These are phyloP conservation scores for Angomonas desouzai DNA, from an alignment of 208 protist genomes.

Conservation along the genomic window DNA sequence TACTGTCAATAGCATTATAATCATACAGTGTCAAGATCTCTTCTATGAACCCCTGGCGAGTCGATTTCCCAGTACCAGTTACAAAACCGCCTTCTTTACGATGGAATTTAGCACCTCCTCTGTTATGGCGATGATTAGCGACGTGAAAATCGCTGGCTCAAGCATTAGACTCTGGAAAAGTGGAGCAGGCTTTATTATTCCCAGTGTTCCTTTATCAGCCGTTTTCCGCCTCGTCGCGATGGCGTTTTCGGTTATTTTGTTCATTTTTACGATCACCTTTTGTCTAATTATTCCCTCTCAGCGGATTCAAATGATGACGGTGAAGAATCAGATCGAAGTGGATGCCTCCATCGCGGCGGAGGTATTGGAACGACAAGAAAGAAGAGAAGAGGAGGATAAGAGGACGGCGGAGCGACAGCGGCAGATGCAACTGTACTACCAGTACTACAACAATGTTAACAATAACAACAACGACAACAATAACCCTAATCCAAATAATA, in stretches of 20 bases:
- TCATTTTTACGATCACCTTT: background rate
- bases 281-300: slow-evolving; percentile 7
- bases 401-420: background rate
- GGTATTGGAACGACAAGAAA: background rate
- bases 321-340: background rate
- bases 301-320: slow-evolving; percentile 4
- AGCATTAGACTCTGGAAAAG: background rate
- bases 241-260: background rate
- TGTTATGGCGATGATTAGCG: background rate
- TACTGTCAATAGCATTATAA: background rate
- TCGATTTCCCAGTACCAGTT: background rate
- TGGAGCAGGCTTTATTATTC: background rate
- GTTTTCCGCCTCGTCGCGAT: background rate
- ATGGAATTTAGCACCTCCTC: background rate
- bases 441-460: background rate
- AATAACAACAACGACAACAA: background rate
- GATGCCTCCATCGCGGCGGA: slow-evolving; percentile 4
- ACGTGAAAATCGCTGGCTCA: background rate
- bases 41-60: slow-evolving; percentile 1
- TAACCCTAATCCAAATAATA: background rate
- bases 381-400: background rate
- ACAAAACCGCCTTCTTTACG: background rate
- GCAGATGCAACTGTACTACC: background rate
- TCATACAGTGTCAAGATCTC: background rate
- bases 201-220: background rate